These are phyloP conservation scores for Aspergillus wentii DNA, from an alignment of 495 filamentous ascomycete genomes.

Conservation along the genomic window DNA sequence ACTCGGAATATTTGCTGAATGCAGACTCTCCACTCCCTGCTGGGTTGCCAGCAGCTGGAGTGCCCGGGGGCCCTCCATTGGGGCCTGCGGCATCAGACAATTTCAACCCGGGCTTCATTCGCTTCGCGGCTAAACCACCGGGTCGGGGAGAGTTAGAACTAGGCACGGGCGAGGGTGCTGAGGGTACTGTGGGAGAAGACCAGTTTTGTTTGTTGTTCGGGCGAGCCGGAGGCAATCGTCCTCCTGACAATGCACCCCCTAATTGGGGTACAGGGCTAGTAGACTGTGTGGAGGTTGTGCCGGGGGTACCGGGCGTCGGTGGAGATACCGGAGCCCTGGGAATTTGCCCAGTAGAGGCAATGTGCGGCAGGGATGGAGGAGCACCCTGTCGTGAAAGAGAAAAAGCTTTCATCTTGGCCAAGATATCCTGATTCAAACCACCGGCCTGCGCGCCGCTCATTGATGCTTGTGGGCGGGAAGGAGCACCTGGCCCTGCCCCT, in stretches of 20 bases:
- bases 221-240: conserved; percentile 35
- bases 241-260: conserved; percentile 33
- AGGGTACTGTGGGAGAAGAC: conserved; percentile 44
- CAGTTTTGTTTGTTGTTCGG: conserved; percentile 43
- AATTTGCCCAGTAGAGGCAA: conserved; percentile 29
- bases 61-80: conserved; percentile 15
- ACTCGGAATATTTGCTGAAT: conserved; percentile 88
- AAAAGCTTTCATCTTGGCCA: conserved; percentile 76
- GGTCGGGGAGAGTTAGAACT: conserved; percentile 34
- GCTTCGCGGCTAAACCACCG: conserved; percentile 49
- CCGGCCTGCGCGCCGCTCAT: conserved; percentile 51
- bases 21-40: conserved; percentile 49
- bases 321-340: conserved; percentile 20
- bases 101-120: conserved; percentile 47
- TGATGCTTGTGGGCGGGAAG: conserved; percentile 44
- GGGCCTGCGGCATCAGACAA: conserved; percentile 45
- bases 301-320: conserved; percentile 6
- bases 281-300: conserved; percentile 11
- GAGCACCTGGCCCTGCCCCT: conserved; percentile 30
- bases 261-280: conserved; percentile 23
- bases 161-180: conserved; percentile 8
- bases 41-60: conserved; percentile 12
- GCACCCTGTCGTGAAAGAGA: conserved; percentile 59
- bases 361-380: conserved; percentile 32
- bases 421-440: conserved; percentile 70